Percentiles rank a stretch among this genome's conserved stretches.
phyloP scores from a whole-genome alignment of 2,329 filamentous ascomycete genomes.

The Trichoderma sp. region DNA sequence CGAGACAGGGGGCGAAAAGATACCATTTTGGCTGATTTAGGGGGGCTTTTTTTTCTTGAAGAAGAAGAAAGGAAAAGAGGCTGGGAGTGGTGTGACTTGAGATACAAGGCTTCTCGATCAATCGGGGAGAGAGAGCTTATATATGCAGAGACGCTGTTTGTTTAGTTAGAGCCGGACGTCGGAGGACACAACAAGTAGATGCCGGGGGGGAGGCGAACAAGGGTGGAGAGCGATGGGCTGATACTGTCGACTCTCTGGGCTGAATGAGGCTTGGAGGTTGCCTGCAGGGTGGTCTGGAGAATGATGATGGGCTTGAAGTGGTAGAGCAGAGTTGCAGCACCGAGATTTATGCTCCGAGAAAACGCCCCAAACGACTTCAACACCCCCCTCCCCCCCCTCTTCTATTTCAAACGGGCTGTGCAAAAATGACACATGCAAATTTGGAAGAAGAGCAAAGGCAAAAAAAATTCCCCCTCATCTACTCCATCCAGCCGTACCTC shows the following conservation, averaged over 20 bases:
- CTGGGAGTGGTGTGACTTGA: background rate
- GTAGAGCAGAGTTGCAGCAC: background rate
- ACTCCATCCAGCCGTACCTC: background rate
- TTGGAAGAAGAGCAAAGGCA: background rate
- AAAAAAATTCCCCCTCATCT: conserved; percentile 2
- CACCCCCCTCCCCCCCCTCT: background rate
- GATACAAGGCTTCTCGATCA: background rate
- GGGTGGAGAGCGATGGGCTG: conserved; percentile 15
- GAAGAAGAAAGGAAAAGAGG: background rate
- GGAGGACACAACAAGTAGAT: background rate
- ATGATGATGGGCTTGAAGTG: background rate
- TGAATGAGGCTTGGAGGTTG: conserved; percentile 1
- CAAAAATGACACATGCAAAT: background rate
- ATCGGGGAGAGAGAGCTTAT: background rate
- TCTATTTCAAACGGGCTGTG: background rate
- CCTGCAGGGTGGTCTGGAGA: conserved; percentile 4
- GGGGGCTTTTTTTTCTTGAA: background rate
- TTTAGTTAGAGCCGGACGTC: background rate
- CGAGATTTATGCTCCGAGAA: conserved; percentile 14
- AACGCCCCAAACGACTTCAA: background rate
- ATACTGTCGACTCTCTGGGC: conserved; percentile 11
- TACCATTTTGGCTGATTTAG: conserved; percentile 30
- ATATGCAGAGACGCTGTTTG: background rate
- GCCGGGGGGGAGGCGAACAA: background rate
- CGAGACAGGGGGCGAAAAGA: conserved; percentile 30